Percentiles rank a stretch among this genome's conserved stretches.
Conservation (phyloP, 2,329 filamentous ascomycete species). For the Gliomastix tumulicola region DNA sequence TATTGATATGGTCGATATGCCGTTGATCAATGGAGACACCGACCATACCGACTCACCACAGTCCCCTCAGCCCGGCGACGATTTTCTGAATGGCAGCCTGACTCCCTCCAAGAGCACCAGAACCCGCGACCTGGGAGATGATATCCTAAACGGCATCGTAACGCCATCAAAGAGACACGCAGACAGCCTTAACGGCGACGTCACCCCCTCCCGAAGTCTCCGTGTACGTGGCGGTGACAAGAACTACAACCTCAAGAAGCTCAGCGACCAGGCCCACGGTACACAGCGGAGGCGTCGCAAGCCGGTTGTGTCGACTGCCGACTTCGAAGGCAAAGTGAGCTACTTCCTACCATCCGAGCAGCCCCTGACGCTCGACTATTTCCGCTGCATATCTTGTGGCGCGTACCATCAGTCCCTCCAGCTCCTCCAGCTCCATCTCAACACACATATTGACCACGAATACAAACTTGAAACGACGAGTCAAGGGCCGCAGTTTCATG, state of each 20-base stretch:
- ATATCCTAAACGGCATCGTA: not conserved
- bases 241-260: slow-evolving; percentile 52
- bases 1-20: too few species aligned
- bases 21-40: too few species aligned
- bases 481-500: slow-evolving; percentile 29
- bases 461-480: slow-evolving; percentile 28
- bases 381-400: slow-evolving; percentile 44
- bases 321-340: slow-evolving; percentile 33
- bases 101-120: too few species aligned
- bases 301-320: slow-evolving; percentile 14
- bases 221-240: slow-evolving; percentile 39
- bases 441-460: slow-evolving; percentile 36
- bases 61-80: too few species aligned
- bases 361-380: slow-evolving; percentile 37
- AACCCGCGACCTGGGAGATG: not conserved
- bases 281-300: slow-evolving; percentile 35
- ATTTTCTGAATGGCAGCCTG: too few species aligned
- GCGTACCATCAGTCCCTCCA: slow-evolving; percentile 36
- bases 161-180: slow-evolving; percentile 36
- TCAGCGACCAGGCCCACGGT: slow-evolving; percentile 51
- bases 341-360: slow-evolving; percentile 37
- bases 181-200: slow-evolving; percentile 40
- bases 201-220: slow-evolving; percentile 44
- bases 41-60: too few species aligned
- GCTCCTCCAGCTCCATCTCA: slow-evolving; percentile 42